phyloP scores from a whole-genome alignment of 2,329 filamentous ascomycete genomes.

The Xylariales sp. region DNA sequence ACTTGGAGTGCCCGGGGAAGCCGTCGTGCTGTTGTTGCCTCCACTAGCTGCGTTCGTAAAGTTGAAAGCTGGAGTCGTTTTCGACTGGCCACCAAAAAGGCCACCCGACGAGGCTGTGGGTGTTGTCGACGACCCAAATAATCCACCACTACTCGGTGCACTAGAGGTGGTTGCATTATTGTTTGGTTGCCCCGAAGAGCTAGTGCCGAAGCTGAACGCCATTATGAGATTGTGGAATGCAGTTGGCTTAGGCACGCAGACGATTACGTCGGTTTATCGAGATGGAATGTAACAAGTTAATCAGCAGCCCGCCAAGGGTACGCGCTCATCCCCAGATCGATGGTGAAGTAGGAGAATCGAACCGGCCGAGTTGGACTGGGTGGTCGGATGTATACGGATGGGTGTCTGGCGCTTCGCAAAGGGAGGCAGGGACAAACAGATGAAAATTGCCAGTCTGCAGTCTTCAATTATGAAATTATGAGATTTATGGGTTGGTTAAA shows the following conservation, averaged over 20 bases:
- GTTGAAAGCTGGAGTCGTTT: conserved; percentile 53
- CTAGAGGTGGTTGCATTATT: conserved; percentile 55
- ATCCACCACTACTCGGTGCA: conserved; percentile 49
- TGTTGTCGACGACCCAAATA: conserved; percentile 51
- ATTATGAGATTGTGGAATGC: conserved; percentile 43
- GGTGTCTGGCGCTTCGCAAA: conserved; percentile 12
- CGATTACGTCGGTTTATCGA: conserved; percentile 18
- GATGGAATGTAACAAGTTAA: conserved; percentile 42
- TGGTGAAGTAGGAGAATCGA: background rate
- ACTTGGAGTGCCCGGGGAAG: conserved; percentile 39
- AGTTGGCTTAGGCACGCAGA: conserved; percentile 13
- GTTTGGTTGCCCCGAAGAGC: conserved; percentile 47
- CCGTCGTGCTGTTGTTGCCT: conserved; percentile 39
- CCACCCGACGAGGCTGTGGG: conserved; percentile 33
- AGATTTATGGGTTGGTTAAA: background rate
- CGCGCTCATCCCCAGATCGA: conserved; percentile 38
- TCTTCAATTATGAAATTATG: background rate
- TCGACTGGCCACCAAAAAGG: conserved; percentile 37
- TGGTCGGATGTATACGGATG: conserved; percentile 10
- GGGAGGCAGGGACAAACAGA: background rate
- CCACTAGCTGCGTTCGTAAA: conserved; percentile 52
- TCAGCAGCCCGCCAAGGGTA: conserved; percentile 32
- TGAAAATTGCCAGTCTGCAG: background rate
- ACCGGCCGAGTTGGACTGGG: conserved; percentile 24
- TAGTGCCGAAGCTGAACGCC: conserved; percentile 51